Conservation (phyloP, 2,329 filamentous ascomycete genomes). For the Talaromyces sp. region DNA sequence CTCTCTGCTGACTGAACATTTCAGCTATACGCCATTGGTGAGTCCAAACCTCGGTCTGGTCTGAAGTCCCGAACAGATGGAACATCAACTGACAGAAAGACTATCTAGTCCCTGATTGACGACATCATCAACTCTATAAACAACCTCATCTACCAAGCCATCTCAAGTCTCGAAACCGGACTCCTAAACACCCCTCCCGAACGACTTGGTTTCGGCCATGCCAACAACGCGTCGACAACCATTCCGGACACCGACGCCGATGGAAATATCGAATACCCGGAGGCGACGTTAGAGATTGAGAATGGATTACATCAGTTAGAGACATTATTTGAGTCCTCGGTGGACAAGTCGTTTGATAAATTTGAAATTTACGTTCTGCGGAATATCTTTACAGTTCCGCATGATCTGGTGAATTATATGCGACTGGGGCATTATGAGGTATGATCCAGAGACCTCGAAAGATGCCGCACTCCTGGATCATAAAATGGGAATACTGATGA, state of each 20-base stretch:
- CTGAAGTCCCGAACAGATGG: conserved; percentile 1
- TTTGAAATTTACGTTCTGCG: conserved; percentile 87
- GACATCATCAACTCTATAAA: conserved; percentile 98
- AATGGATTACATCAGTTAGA: conserved; percentile 83
- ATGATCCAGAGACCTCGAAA: conserved; percentile 16
- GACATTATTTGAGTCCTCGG: conserved; percentile 74
- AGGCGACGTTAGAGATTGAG: conserved; percentile 72
- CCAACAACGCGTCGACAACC: conserved; percentile 45
- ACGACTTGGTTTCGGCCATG: conserved; percentile 72
- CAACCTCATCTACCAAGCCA: conserved; percentile 83
- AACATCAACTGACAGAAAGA: conserved; percentile 14
- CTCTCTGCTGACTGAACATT: conserved; percentile 85
- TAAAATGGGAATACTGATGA: not conserved
- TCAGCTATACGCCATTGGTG: conserved; percentile 90
- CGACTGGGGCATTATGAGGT: conserved; percentile 82
- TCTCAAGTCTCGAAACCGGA: conserved; percentile 82
- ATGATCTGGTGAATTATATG: conserved; percentile 74
- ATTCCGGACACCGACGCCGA: conserved; percentile 50
- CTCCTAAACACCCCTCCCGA: conserved; percentile 72
- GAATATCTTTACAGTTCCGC: conserved; percentile 74
- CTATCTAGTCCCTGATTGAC: conserved; percentile 78
- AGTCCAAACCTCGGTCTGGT: conserved; percentile 31
- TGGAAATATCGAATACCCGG: conserved; percentile 47
- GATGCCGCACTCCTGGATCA: not conserved
- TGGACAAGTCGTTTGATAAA: conserved; percentile 81